A percentile compares a stretch with the other conserved stretches of the same genome.
Evolutionary conservation across 2,329 filamentous ascomycete species (phyloP).

Genomic region (Penicillium glabrum): DNA sequence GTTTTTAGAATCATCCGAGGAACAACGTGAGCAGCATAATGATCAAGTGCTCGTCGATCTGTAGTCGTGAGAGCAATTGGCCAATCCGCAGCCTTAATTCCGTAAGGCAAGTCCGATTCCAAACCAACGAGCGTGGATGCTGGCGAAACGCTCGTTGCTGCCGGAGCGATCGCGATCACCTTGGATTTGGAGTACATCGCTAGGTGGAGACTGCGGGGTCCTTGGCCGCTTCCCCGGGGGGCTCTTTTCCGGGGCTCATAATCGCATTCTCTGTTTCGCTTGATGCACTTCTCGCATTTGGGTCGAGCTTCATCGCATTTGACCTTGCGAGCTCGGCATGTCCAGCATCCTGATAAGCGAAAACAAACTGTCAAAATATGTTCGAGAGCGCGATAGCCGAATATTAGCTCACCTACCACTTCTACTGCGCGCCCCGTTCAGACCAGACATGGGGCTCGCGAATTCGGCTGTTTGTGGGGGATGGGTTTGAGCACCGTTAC

Average conservation of each 20-base stretch:
- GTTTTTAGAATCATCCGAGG: neutral
- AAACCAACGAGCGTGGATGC: neutral
- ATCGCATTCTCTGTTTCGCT: neutral
- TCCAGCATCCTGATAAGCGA: conserved; percentile 20
- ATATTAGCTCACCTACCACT: neutral
- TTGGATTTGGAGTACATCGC: neutral
- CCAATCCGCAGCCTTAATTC: neutral
- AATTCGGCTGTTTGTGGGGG: neutral
- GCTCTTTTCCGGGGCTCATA: neutral
- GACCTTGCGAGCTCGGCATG: conserved; percentile 20
- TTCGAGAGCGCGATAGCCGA: neutral
- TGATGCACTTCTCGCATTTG: conserved; percentile 5
- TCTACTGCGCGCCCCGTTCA: neutral
- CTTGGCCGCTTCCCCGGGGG: neutral
- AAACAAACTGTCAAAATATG: neutral
- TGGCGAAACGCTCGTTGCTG: neutral
- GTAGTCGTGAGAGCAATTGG: neutral
- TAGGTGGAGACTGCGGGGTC: neutral
- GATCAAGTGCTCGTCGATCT: neutral
- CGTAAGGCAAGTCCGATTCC: neutral
- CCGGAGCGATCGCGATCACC: neutral
- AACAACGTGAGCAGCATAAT: neutral
- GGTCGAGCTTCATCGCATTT: conserved; percentile 24
- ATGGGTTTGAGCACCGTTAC: neutral
- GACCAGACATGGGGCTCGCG: neutral